Base-by-base conservation (phyloP, 1,284 basidiomycete genomes). In the Ganoderma sinense region DNA sequence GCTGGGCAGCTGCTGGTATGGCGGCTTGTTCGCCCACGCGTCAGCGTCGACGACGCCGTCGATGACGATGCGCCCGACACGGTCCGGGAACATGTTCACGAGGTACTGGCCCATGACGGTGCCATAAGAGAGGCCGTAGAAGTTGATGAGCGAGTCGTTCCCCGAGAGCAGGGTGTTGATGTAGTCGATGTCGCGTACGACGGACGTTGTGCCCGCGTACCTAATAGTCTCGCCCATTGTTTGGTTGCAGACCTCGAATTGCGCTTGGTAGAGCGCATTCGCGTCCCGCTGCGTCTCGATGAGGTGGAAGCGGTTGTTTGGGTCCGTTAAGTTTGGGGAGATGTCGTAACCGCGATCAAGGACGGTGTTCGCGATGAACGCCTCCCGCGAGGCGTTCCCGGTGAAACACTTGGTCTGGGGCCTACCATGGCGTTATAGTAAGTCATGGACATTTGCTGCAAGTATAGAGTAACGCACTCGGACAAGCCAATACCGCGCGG, bases 181-280 rank as follows among this genome's bases (percentile, higher is more conserved):
- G 68, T 80, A 81, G 69, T 83, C 84, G 43, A 85, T 80, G 73
- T 85, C 85, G 53, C 83, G 77, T 2, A 80, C 82, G 36, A 86
- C 84, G 4, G 78, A 82, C 41, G 78, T 78, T 0, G 84, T 86
- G 6, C 83, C 84, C 83, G 85, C 84, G 71, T 84, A 84, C 62
- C 74, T 76, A 33, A 85, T 73, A 58, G 80, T 77, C 16, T 84
- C 81, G 23, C 83, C 84, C 81, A 84, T 81, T 31, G 73, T 78
- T 71, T 81, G 74, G 3, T 68, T 77, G 64, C 84, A 86, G 4
- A 83, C 64, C 55, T 77, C 75, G 26, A 79, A 81, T 69, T 84
- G 80, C 10, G 78, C 74, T 61, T 83, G 74, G 62, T 80, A 80
- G 40, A 85, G 67, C 4, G 77, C 79, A 1, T 82, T 72, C 13